Conservation (phyloP, 23 red algal species). For the Pyropia haitanensis region DNA sequence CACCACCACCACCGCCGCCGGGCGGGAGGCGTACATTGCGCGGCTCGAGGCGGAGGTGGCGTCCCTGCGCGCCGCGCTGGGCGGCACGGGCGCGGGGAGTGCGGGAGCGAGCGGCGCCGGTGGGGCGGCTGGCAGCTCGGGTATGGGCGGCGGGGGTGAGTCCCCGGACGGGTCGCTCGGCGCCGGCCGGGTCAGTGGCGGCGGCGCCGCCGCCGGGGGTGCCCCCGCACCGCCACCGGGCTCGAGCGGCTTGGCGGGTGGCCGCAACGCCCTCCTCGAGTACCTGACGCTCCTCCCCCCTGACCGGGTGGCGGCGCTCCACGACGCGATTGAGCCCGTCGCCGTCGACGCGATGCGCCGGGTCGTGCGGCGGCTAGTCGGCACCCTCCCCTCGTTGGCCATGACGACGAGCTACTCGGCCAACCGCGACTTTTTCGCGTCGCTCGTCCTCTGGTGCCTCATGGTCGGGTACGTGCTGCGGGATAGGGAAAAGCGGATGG, state of each 20-base stretch:
- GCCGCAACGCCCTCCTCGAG: conserved; percentile 31
- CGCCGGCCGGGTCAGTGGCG: too few relatives aligned
- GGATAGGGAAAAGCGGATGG: conserved; percentile 52
- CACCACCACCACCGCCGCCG: too few relatives aligned
- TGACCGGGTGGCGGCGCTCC: conserved; percentile 18
- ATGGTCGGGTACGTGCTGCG: conserved; percentile 39
- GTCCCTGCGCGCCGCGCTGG: conserved; percentile 27
- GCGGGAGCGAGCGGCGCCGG: conserved; percentile 1
- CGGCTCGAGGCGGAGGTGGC: conserved; percentile 53
- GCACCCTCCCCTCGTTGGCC: conserved; percentile 16
- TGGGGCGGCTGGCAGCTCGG: too few relatives aligned
- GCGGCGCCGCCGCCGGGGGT: too few relatives aligned
- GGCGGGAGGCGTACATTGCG: conserved; percentile 13
- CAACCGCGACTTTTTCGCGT: conserved; percentile 37
- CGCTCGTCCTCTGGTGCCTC: conserved; percentile 45
- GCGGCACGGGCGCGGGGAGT: conserved; percentile 7
- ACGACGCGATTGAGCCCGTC: conserved; percentile 19
- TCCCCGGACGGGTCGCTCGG: too few relatives aligned
- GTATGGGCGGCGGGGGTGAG: too few relatives aligned
- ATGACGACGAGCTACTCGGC: conserved; percentile 42
- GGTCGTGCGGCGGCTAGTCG: conserved; percentile 24
- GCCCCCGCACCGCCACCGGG: too few relatives aligned
- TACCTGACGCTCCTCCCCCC: conserved; percentile 30
- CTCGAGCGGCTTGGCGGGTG: too few relatives aligned
- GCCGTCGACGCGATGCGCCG: conserved; percentile 21